Evolutionary conservation across 2,329 filamentous ascomycete genomes (phyloP).

Genomic region (Leptographium galeiforme): DNA sequence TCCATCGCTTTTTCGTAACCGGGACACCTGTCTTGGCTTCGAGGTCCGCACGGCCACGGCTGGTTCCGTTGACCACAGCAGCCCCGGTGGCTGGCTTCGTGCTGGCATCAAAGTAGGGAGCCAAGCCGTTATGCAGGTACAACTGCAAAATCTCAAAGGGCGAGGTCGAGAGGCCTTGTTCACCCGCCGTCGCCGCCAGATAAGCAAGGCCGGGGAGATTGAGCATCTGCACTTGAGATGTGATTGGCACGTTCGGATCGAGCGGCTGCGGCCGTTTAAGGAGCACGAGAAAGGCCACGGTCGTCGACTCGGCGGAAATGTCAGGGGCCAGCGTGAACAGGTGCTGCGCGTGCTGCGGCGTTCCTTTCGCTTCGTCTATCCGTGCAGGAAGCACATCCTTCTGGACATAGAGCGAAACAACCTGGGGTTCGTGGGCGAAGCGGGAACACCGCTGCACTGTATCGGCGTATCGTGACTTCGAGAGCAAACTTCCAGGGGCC

Average conservation of each 20-base stretch:
- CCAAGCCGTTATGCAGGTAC: conserved; percentile 78
- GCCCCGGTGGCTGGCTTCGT: conserved; percentile 61
- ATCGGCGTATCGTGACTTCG: conserved; percentile 56
- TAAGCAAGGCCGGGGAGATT: conserved; percentile 76
- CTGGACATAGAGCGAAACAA: conserved; percentile 76
- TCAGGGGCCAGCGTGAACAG: conserved; percentile 72
- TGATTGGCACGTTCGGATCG: conserved; percentile 68
- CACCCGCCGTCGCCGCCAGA: conserved; percentile 49
- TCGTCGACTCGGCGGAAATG: conserved; percentile 66
- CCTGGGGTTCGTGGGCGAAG: conserved; percentile 79
- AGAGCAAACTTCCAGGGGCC: conserved; percentile 68
- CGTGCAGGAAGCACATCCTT: conserved; percentile 44
- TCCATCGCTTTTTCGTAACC: conserved; percentile 93
- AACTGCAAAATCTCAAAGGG: conserved; percentile 90
- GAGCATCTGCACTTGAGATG: conserved; percentile 81
- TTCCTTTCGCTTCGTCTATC: conserved; percentile 23
- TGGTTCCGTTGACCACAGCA: conserved; percentile 28
- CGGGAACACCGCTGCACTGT: conserved; percentile 78
- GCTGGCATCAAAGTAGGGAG: conserved; percentile 94
- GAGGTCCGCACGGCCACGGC: conserved; percentile 56
- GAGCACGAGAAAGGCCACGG: conserved; percentile 73
- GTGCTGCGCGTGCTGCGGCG: conserved; percentile 27
- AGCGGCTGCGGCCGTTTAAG: conserved; percentile 83
- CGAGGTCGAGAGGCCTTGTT: conserved; percentile 61
- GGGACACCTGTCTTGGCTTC: conserved; percentile 91